These are phyloP conservation scores for Trichoderma asperelloides DNA, from an alignment of 495 filamentous ascomycete species.

Conservation along the genomic window DNA sequence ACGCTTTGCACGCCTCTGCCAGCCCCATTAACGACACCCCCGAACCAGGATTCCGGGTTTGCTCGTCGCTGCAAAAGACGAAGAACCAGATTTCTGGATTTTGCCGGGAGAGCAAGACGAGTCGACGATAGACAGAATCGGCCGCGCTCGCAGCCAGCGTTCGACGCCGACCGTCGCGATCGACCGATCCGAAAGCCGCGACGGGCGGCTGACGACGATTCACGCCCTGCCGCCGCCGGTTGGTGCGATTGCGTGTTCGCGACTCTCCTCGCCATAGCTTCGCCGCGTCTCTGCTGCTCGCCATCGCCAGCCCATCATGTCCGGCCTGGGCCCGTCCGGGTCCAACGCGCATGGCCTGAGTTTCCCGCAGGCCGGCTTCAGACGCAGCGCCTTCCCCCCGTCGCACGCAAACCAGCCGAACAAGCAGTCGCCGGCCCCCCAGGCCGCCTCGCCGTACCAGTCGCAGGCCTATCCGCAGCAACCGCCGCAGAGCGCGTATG, in stretches of 20 bases:
- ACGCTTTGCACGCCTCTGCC: conserved; percentile 9
- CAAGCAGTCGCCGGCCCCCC: conserved; percentile 34
- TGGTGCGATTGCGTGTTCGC: background rate
- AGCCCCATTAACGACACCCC: conserved; percentile 14
- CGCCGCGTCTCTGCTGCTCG: background rate
- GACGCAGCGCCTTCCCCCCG: conserved; percentile 22
- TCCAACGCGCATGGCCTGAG: conserved; percentile 29
- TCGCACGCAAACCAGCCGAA: conserved; percentile 30
- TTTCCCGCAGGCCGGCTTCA: conserved; percentile 21
- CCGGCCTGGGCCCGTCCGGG: conserved; percentile 26
- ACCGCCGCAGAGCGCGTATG: conserved; percentile 20
- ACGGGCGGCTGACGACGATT: conserved; percentile 4
- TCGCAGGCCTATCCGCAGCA: conserved; percentile 30
- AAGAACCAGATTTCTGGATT: background rate
- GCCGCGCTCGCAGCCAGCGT: too few species aligned
- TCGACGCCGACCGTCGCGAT: background rate
- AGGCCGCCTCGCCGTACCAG: conserved; percentile 36
- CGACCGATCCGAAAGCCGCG: background rate
- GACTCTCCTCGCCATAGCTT: too few species aligned
- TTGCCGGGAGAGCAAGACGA: background rate
- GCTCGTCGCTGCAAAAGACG: background rate
- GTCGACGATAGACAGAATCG: background rate
- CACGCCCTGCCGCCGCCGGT: background rate
- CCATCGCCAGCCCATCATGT: conserved; percentile 20
- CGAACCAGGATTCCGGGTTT: conserved; percentile 12